Base-by-base conservation (phyloP, 345 rosid species). In the Populus ilicifolia region DNA sequence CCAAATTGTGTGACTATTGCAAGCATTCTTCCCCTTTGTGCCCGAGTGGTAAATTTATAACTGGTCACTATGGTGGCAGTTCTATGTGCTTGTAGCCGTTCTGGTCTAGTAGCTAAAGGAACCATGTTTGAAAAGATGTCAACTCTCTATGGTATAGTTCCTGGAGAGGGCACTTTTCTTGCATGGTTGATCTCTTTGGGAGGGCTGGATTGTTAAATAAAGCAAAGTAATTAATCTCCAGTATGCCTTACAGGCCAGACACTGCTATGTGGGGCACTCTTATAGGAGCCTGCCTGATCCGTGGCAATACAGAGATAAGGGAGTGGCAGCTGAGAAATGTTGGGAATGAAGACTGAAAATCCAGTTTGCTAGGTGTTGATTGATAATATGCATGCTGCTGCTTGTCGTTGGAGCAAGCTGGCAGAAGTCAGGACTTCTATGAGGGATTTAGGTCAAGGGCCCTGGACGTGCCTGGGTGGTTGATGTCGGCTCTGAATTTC, bases 391-490 rank as follows among this genome's bases (percentile, higher is more conserved):
- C 87, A 86, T 68, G 98, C 95, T 39, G 89, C 89, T 72, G 89
- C 89, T 25, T 85, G 94, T 81, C 72, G 86, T 77, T 90, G 93
- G 94, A 74, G 73, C 71, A 86, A 93, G 85, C 88, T 90, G 39
- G 86, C 89, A 4, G 75, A 85, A 78, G 90, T 90, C 73, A 89
- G 98, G 87, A 88, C 87, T 52, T 64, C 64, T 44, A 90, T 89
- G 95, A 87, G 91, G 83, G 87, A 93, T 72, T 79, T 82, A 62
- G 93, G 95, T 69, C 86, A 93, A 93, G 80, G 83, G 72, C 82
- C 95, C 94, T n/a, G 97, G 95, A 21, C 85, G 93, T 82, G 82
- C 98, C 68, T 89, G 90, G 92, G 80, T 90, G 92, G 79, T 90
- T 44, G 89, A 89, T 70, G 83, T 74, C 38, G 95, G 91, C 46